phyloP scores from a whole-genome alignment of 2,329 filamentous ascomycete species.

The Apiospora marii region DNA sequence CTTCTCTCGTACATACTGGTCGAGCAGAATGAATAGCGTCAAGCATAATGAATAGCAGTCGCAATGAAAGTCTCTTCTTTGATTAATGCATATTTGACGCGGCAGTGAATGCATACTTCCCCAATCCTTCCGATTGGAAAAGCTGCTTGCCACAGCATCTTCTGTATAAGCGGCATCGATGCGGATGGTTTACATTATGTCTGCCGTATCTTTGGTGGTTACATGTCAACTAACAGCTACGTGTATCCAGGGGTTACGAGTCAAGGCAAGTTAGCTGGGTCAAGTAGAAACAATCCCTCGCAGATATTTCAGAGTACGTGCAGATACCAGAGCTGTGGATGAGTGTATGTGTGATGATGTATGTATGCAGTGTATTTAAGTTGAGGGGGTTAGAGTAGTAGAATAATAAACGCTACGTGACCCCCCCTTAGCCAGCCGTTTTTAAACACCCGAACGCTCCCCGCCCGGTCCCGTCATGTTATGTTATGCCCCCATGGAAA shows the following conservation, averaged over 20 bases:
- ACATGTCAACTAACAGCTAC: too few species aligned
- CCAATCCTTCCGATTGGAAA: neutral
- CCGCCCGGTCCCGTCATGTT: constrained; percentile 2
- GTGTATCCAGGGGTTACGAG: too few species aligned
- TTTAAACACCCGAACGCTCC: constrained; percentile 3
- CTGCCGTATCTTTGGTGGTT: too few species aligned
- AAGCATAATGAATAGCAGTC: constrained; percentile 15
- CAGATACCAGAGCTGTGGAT: neutral
- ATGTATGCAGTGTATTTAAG: constrained; percentile 10
- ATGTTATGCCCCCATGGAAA: constrained; percentile 2
- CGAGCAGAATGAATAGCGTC: constrained; percentile 11
- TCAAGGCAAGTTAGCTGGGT: neutral
- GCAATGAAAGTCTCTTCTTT: constrained; percentile 2
- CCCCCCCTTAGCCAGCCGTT: neutral
- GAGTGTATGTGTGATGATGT: too few species aligned
- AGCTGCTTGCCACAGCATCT: too few species aligned
- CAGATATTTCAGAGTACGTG: neutral
- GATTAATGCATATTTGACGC: neutral
- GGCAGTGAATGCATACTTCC: constrained; percentile 10
- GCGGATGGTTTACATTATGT: too few species aligned
- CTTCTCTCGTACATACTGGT: constrained; percentile 3
- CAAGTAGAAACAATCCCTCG: neutral
- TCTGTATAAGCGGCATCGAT: too few species aligned
- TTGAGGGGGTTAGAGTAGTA: neutral
- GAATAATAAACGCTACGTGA: neutral